Base-by-base conservation (phyloP, 2,329 filamentous ascomycete genomes). In the Stemphylium lycopersici region DNA sequence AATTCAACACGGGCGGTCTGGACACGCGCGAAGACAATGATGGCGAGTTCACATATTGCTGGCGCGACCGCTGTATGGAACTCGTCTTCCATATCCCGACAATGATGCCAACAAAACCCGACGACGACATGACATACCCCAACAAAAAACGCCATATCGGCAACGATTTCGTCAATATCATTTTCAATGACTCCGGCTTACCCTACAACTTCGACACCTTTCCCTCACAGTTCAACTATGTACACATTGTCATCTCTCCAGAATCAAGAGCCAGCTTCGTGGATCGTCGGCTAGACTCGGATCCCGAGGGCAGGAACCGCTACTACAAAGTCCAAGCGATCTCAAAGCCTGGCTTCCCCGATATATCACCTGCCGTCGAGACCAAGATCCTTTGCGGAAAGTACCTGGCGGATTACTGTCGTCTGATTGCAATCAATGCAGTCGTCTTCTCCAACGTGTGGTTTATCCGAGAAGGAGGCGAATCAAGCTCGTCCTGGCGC, bases 121-220 rank as follows among this genome's bases (percentile, higher is more conserved):
- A 91, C 48, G 83, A 85, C 26, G 92, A 96, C 66, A 83, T 86
- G 58, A 91, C 89, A 20, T 71, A 75, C 69, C 87, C 88, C 58
- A 83, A 86, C 73, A 99, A 99, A 80, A 99, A 99, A 77, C 84
- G 87, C 2, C 96, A 98, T 70, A 95, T 98, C 56, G 95, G 95
- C 53, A 99, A 99, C 70, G 95, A 98, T 75, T 96, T 91, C 73
- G 95, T 99, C 71, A 98, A 96, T 72, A 96, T 99, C 65, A 89
- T 99, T 53, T 99, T 96, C 82, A 99, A 99, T 73, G 91, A 96
- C 68, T 97, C 93, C 2, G 93, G 95, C n/a, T 76, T 88, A 42
- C 89, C 90, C 0, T 98, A 96, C 78, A 84, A 85, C 48, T 96
- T 96, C 71, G 86, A 96, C 71, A 96, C 91, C 0, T 96, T 99